Percentiles rank a stretch among this genome's conserved stretches.
phyloP scores from a whole-genome alignment of 139 green algal genomes.

The Chlamydomonas applanata region DNA sequence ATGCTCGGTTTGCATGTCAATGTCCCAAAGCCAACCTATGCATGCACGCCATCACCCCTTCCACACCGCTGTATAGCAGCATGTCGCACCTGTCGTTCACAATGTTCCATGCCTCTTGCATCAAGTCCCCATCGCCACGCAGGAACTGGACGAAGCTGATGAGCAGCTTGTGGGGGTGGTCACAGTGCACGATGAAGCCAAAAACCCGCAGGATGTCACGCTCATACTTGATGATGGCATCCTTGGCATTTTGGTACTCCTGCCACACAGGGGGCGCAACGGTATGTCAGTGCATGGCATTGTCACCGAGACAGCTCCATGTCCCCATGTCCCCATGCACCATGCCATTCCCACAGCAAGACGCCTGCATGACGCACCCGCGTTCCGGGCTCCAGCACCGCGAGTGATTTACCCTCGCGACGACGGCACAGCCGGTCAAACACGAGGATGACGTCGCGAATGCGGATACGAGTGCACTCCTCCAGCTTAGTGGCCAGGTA shows the following conservation, averaged over 20 bases:
- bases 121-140: constrained; percentile 24
- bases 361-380: constrained; percentile 35
- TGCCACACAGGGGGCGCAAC: no score
- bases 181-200: constrained; percentile 62
- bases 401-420: constrained; percentile 12
- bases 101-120: constrained; percentile 83
- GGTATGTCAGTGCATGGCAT: no score
- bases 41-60: no score
- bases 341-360: constrained; percentile 2
- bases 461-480: constrained; percentile 57
- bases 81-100: constrained; percentile 82
- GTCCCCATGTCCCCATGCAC: neutral
- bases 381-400: constrained; percentile 60
- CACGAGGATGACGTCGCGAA: constrained; percentile 65
- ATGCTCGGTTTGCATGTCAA: no score
- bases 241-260: constrained; percentile 65
- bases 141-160: constrained; percentile 77
- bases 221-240: constrained; percentile 69
- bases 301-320: neutral
- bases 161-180: constrained; percentile 91
- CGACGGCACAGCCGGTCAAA: constrained; percentile 66
- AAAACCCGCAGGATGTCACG: constrained; percentile 78
- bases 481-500: constrained; percentile 91
- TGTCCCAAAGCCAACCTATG: no score
- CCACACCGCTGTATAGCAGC: no score